Base-by-base conservation (phyloP, 179 eudicot species). In the Sideroxylon spinosum region DNA sequence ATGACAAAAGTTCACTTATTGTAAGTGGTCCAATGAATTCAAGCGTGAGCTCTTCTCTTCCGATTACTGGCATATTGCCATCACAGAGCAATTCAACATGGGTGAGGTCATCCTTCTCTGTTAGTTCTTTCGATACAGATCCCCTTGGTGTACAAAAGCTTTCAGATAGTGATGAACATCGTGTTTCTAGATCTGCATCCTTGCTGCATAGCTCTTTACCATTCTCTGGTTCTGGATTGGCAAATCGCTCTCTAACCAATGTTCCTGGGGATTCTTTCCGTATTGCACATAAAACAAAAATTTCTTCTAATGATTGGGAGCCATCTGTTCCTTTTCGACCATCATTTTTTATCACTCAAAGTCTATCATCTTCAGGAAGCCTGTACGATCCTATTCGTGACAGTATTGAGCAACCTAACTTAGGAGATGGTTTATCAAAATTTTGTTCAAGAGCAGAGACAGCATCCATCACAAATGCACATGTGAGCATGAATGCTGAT, bases 281-380 rank as follows among this genome's bases (percentile, higher is more conserved):
- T 62, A 68, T 81, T 28, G 75, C 76, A 29, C 82, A 57, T 49
- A 82, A 81, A 79, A 48, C 85, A 53, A 86, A 78, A 72, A 62
- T 85, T 57, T 71, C 84, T 82, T 82, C 87, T 49, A 81, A 85
- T 76, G 86, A 90, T 69, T 95, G 99, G 99, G 97, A 95, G 83
- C 96, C 91, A 77, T 93, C 98, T 78, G 81, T 76, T 66, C 98
- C 96, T 75, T 92, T 93, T 81, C 88, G 84, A 23, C 91, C 98
- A 66, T 87, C 92, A 17, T 82, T 77, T 82, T 78, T 81, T 55
- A 72, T 88, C 17, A 86, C 89, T 63, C 78, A 83, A 70, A 81
- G 84, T 20, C 68, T 83, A 74, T 82, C 84, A 64, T 72, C 92
- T 84, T 82, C 90, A 28, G 90, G 82, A 75, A 80, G 78, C 60